These are phyloP conservation scores for Myxozyma monticola DNA, from an alignment of 805 yeast species.

Conservation along the genomic window DNA sequence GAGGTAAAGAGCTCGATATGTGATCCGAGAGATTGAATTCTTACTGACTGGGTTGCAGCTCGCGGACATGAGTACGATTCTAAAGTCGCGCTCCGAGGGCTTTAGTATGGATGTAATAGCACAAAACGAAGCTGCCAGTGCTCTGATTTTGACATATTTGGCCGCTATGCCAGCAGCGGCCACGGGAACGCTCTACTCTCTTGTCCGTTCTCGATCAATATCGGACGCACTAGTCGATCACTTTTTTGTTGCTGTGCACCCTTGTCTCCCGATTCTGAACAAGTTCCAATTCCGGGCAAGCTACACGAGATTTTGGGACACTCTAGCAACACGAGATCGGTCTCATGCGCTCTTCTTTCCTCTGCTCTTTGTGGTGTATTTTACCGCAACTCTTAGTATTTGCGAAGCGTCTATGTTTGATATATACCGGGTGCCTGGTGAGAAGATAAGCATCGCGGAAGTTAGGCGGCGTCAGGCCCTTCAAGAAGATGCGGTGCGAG, in stretches of 20 bases:
- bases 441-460: constrained; percentile 5
- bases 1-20: constrained; percentile 11
- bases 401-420: constrained; percentile 16
- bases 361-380: constrained; percentile 14
- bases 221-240: constrained; percentile 14
- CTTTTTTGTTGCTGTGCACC: constrained; percentile 22
- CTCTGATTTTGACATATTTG: constrained; percentile 6
- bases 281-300: neutral
- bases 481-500: constrained; percentile 1
- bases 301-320: constrained; percentile 17
- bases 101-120: constrained; percentile 13
- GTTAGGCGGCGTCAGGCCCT: constrained; percentile 1
- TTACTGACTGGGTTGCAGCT: constrained; percentile 1
- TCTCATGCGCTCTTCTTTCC: constrained; percentile 7
- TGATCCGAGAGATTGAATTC: neutral
- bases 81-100: constrained; percentile 9
- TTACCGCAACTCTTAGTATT: constrained; percentile 15
- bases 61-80: constrained; percentile 17
- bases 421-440: constrained; percentile 1
- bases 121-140: constrained; percentile 10
- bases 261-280: constrained; percentile 16
- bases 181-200: neutral
- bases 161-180: constrained; percentile 10
- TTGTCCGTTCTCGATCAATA: constrained; percentile 11
- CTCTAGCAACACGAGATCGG: neutral